Conservation (phyloP, 2,329 filamentous ascomycete species). For the Calonectria pteridis region DNA sequence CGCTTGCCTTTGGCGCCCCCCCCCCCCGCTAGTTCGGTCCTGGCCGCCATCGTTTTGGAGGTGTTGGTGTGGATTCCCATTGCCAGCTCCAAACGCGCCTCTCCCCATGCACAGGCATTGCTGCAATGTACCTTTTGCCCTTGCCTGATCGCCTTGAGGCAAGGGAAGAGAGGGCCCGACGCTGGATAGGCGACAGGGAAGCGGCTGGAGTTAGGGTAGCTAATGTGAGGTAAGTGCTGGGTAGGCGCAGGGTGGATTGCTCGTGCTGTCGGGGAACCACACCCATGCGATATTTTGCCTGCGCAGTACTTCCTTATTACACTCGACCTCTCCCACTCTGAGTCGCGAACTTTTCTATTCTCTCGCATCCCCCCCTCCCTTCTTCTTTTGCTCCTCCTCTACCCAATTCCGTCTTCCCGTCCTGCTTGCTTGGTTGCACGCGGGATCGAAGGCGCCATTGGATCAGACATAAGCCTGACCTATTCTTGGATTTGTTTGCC, state of each 20-base stretch:
- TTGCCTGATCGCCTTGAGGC: slow-evolving; percentile 14
- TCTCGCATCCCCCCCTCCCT: slow-evolving; percentile 10
- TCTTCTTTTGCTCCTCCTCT: slow-evolving; percentile 14
- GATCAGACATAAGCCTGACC: slow-evolving; percentile 25
- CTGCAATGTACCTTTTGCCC: slow-evolving; percentile 15
- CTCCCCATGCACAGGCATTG: slow-evolving; percentile 15
- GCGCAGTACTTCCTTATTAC: slow-evolving; percentile 30
- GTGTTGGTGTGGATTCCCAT: slow-evolving; percentile 9
- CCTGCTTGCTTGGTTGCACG: slow-evolving; percentile 42
- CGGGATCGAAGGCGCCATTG: slow-evolving; percentile 33
- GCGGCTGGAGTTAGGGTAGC: slow-evolving; percentile 10
- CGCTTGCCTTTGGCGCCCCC: slow-evolving; percentile 2
- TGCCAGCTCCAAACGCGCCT: slow-evolving; percentile 10
- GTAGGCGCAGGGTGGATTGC: not conserved
- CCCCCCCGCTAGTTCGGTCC: slow-evolving; percentile 19
- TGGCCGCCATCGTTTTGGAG: slow-evolving; percentile 11
- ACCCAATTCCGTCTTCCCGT: slow-evolving; percentile 19
- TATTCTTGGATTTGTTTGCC: slow-evolving; percentile 19
- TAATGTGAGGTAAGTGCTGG: not conserved
- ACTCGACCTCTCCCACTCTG: slow-evolving; percentile 23
- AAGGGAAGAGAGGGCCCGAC: slow-evolving; percentile 15
- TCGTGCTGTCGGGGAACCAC: slow-evolving; percentile 18
- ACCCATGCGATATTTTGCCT: slow-evolving; percentile 35
- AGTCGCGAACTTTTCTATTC: slow-evolving; percentile 3
- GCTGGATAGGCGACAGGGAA: slow-evolving; percentile 27